Conservation (phyloP, 345 rosid species). For the Litchi chinensis region DNA sequence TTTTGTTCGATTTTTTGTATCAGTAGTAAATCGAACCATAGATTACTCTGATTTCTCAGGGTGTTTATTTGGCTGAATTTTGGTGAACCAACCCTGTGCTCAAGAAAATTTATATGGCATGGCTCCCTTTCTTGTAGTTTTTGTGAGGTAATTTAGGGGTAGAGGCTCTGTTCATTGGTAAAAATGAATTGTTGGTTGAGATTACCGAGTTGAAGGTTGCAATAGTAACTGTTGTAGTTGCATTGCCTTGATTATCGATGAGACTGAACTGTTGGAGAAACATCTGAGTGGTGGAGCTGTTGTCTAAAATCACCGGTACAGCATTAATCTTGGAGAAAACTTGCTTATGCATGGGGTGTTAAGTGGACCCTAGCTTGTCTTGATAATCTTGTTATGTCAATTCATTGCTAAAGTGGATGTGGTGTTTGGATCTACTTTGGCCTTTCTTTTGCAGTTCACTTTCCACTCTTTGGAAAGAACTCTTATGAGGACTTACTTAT, state of each 20-base stretch:
- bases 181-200: background rate
- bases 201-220: background rate
- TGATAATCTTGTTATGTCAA: background rate
- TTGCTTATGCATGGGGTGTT: background rate
- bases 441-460: background rate
- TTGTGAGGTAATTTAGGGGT: background rate
- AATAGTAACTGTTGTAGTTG: background rate
- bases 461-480: background rate
- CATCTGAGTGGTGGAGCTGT: background rate
- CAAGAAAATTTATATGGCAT: background rate
- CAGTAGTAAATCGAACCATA: background rate
- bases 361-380: background rate
- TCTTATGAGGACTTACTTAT: background rate
- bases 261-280: background rate
- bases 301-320: background rate
- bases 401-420: background rate
- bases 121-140: background rate
- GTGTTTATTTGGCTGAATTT: constrained; percentile 4
- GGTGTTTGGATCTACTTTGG: background rate
- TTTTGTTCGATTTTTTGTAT: background rate
- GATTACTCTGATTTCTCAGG: background rate
- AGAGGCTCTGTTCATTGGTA: background rate
- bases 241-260: background rate
- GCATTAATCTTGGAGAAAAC: background rate
- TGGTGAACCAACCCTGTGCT: background rate